These are phyloP conservation scores for Stipa capillata DNA, from an alignment of 176 grass and related monocot species.

Conservation along the genomic window DNA sequence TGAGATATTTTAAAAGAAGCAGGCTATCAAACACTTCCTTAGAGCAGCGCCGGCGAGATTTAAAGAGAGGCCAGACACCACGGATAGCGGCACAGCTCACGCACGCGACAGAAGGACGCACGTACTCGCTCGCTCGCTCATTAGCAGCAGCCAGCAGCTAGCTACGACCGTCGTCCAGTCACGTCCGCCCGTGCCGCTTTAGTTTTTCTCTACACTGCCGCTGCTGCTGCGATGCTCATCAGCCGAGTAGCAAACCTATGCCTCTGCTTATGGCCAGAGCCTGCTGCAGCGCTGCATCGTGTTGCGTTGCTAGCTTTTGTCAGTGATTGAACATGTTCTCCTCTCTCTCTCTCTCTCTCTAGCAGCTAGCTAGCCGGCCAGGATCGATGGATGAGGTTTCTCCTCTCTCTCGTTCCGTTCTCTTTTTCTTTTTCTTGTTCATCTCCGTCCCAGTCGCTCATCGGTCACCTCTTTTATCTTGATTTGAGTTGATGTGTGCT, in stretches of 20 bases:
- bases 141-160: background rate
- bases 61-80: background rate
- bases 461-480: background rate
- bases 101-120: background rate
- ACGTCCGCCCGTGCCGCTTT: slow-evolving; percentile 23
- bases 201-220: background rate
- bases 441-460: background rate
- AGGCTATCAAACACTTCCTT: too few species aligned
- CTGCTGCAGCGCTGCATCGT: background rate
- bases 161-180: slow-evolving; percentile 10
- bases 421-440: slow-evolving; percentile 9
- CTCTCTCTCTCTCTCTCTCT: background rate
- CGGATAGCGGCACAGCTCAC: background rate
- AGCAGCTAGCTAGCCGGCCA: background rate
- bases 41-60: background rate
- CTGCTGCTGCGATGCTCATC: background rate
- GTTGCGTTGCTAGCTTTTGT: background rate
- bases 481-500: slow-evolving; percentile 1
- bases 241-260: slow-evolving; percentile 20
- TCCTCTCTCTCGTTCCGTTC: background rate
- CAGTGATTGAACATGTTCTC: slow-evolving; percentile 17
- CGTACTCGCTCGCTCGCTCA: background rate
- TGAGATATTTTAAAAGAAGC: too few species aligned
- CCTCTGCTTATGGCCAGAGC: background rate
- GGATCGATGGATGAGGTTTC: background rate